phyloP scores from a whole-genome alignment of 1,139 yeast species.

The Hyphopichia burtonii region DNA sequence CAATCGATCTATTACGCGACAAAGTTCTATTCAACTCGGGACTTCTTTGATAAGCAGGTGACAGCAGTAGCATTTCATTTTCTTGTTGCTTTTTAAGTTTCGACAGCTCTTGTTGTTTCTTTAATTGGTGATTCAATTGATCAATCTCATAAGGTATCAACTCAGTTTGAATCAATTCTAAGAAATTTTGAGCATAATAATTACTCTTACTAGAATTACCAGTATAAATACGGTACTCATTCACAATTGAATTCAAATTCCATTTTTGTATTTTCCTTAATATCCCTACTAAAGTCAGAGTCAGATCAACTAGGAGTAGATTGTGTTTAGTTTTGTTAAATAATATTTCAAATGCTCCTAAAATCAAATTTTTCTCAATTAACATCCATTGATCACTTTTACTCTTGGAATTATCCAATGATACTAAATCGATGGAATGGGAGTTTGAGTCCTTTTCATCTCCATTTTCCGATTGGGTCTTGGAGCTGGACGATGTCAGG shows the following conservation, averaged over 20 bases:
- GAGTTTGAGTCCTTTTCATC: neutral
- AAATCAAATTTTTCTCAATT: conserved; percentile 56
- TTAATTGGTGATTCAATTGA: conserved; percentile 21
- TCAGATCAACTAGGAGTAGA: conserved; percentile 71
- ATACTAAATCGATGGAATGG: conserved; percentile 14
- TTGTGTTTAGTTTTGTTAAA: conserved; percentile 69
- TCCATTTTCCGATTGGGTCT: conserved; percentile 2
- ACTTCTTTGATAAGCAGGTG: conserved; percentile 5
- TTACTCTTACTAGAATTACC: conserved; percentile 59
- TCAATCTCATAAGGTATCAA: conserved; percentile 45
- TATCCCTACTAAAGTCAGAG: conserved; percentile 77
- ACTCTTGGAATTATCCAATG: conserved; percentile 14
- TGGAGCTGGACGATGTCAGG: neutral
- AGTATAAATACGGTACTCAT: conserved; percentile 78
- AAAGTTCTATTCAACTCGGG: conserved; percentile 14
- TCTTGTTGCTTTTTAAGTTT: conserved; percentile 2
- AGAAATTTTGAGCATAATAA: conserved; percentile 77
- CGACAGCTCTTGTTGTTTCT: conserved; percentile 9
- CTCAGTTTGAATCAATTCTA: conserved; percentile 67
- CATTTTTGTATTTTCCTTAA: conserved; percentile 82
- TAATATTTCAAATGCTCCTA: conserved; percentile 56
- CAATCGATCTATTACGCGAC: conserved; percentile 15
- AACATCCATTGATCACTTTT: conserved; percentile 70
- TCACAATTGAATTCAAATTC: conserved; percentile 80
- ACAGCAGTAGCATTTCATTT: conserved; percentile 4